Evolutionary conservation across 495 filamentous ascomycete species (phyloP), one percentile per base, ranked within the genome.

Genomic region (Neurospora sp.): DNA sequence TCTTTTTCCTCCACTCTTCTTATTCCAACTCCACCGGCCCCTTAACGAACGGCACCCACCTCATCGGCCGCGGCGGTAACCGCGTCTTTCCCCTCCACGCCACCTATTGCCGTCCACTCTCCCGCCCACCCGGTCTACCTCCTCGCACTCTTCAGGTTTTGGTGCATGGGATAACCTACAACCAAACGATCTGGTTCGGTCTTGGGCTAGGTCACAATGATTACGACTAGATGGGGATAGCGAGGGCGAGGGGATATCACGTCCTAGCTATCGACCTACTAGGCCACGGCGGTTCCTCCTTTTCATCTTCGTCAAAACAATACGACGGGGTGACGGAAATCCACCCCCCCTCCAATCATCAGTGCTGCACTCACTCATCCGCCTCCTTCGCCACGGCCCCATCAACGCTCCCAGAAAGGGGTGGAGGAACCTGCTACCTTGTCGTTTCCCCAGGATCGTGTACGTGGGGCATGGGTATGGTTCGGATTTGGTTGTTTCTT

Each of bases 111-210:
- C 41, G n/a, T 10, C 75, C 74, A 9, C 9, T 42, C 35, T 9
- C 8, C 3, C 31, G 7, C 1, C 16, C 31, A 31, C 16, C 5
- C 35, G 31, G 9, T 22, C 2, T 18, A 6, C 4, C 18, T n/a
- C 27, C 27, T 6, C 41, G 10, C 4, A 53, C 45, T 0, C 70
- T 79, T 2, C 72, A 79, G 40, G 68, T 79, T 3, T 71, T 79
- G 1, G 76, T 79, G 3, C 75, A 78, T 44, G 78, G 78, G 16
- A 39, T 69, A 38, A 73, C 76, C n/a, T 76, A 79, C 70, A 74
- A 76, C 72, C 69, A 74, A 35, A 44, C 20, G 10, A 40, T 73
- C 35, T 79, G 76, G 76, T 38, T 40, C 7, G 73, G 72, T 31
- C 37, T 75, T 6, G 69, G 70, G 14, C 69, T 70, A 14, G 68